Evolutionary conservation across 1,284 basidiomycete genomes (phyloP).

Genomic region (Trametes sp.): DNA sequence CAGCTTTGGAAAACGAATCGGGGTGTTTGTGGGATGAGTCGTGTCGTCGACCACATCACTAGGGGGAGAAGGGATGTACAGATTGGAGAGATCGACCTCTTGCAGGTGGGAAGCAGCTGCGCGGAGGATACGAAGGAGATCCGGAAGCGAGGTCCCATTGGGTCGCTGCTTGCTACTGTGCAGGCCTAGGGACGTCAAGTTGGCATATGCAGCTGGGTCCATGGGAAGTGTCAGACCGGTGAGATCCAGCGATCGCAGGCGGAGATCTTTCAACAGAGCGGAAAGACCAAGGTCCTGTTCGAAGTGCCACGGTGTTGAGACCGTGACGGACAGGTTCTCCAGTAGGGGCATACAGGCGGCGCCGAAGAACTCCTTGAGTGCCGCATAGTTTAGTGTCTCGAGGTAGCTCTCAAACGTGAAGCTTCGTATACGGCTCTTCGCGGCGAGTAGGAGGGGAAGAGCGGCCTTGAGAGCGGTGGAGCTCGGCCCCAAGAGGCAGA

Average conservation of each 20-base stretch:
- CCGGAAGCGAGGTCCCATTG: not conserved
- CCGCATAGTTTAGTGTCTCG: not conserved
- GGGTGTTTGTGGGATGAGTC: too few relatives aligned
- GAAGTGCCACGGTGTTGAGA: too few relatives aligned
- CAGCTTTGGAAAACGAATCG: not conserved
- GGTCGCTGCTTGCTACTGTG: not conserved
- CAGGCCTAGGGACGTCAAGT: not conserved
- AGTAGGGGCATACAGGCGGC: not conserved
- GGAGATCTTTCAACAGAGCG: not conserved
- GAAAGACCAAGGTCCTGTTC: not conserved
- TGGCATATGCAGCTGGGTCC: not conserved
- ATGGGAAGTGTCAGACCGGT: not conserved
- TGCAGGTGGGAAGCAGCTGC: not conserved
- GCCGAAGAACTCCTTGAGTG: not conserved
- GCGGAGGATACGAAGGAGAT: not conserved
- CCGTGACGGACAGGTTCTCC: not conserved
- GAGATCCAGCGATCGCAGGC: not conserved
- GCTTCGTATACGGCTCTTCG: not conserved
- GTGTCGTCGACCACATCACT: too few relatives aligned
- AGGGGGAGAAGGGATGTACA: not conserved
- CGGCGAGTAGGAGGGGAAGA: not conserved
- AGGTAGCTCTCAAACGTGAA: not conserved
- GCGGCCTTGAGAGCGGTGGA: not conserved
- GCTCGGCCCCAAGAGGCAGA: not conserved
- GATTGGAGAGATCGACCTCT: not conserved